A percentile compares a stretch with the other conserved stretches of the same genome.
Evolutionary conservation across 73 alveolate genomes (phyloP).

Genomic region (Paramecium tetraurelia): DNA sequence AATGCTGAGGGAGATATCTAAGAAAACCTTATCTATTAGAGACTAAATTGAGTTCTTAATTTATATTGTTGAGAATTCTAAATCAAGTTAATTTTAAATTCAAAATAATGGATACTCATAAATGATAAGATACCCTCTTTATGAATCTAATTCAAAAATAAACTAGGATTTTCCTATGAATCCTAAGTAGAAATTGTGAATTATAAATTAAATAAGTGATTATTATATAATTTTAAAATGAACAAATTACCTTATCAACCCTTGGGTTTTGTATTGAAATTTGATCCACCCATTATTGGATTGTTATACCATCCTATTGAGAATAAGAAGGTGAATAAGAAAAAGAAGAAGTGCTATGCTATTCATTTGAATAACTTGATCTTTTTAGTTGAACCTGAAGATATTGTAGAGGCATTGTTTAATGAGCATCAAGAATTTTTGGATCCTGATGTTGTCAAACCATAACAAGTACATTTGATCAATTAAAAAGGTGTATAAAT

Average conservation of each 20-base stretch:
- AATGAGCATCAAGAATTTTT: slow-evolving; percentile 29
- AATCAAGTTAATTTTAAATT: neutral
- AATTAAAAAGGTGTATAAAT: slow-evolving; percentile 5
- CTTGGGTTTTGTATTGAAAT: slow-evolving; percentile 16
- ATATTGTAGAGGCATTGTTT: slow-evolving; percentile 23
- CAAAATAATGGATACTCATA: too few species aligned
- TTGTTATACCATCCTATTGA: slow-evolving; percentile 22
- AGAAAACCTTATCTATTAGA: too few species aligned
- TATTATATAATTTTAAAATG: neutral
- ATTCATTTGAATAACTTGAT: slow-evolving; percentile 43
- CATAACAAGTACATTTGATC: neutral
- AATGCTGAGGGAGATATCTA: too few species aligned
- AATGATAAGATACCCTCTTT: neutral
- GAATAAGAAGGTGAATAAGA: slow-evolving; percentile 18
- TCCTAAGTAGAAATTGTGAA: neutral
- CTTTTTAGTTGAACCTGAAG: slow-evolving; percentile 46
- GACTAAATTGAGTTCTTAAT: neutral
- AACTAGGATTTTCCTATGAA: too few species aligned
- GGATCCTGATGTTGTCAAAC: slow-evolving; percentile 43
- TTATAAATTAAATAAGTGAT: neutral
- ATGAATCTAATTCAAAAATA: neutral
- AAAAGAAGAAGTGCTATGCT: slow-evolving; percentile 38
- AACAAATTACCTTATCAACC: neutral
- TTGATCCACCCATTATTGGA: slow-evolving; percentile 49
- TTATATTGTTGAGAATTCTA: neutral